Conservation (phyloP, 176 grass and related monocot species). For the Aechmea fasciata region DNA sequence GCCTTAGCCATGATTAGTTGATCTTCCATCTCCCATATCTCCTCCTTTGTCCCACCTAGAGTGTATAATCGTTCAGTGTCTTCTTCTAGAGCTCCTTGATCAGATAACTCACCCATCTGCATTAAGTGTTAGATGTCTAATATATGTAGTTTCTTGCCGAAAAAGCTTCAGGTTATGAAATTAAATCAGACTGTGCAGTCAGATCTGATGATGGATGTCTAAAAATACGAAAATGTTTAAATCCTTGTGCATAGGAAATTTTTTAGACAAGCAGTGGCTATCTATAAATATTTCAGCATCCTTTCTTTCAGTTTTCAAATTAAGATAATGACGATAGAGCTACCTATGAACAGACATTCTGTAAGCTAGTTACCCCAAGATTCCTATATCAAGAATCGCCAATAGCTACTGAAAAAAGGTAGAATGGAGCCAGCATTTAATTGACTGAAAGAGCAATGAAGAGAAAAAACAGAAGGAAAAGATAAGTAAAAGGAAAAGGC, state of each 20-base stretch:
- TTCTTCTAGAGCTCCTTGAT: slow-evolving; percentile 26
- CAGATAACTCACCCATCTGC: slow-evolving; percentile 28
- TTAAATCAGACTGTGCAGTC: not conserved
- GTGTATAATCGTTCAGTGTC: slow-evolving; percentile 27
- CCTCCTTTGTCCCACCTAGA: slow-evolving; percentile 29
- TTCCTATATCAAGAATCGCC: not conserved
- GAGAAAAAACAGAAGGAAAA: no score
- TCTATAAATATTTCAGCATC: no score
- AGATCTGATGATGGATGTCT: not conserved
- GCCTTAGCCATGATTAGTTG: slow-evolving; percentile 66
- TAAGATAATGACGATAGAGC: not conserved
- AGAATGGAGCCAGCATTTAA: no score
- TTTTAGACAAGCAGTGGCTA: no score
- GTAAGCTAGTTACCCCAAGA: not conserved
- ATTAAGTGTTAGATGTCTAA: slow-evolving; percentile 1
- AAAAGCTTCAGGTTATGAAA: not conserved
- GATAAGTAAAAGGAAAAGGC: no score
- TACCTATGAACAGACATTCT: not conserved
- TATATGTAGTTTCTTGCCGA: not conserved
- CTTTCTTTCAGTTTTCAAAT: not conserved
- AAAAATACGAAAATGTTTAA: not conserved
- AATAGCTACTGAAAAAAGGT: not conserved
- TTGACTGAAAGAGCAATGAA: no score
- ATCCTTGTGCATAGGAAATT: no score
- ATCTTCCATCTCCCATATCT: slow-evolving; percentile 81